Conservation (phyloP, 2,329 filamentous ascomycete genomes). For the Chaetomiaceae sp. region DNA sequence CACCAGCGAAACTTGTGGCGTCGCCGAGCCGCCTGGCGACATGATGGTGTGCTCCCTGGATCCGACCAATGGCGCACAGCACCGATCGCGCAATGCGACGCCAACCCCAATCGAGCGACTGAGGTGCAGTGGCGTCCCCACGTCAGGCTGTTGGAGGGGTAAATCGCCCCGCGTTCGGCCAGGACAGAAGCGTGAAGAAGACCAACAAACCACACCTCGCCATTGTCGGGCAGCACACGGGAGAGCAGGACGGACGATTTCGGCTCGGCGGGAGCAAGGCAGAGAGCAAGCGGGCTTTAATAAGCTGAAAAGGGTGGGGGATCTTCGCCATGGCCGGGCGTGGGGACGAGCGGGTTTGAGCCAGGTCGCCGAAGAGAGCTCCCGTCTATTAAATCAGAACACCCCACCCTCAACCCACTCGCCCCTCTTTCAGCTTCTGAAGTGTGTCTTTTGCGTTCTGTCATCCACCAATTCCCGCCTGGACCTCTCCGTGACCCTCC, state of each 20-base stretch:
- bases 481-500: no score
- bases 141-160: conserved; percentile 25
- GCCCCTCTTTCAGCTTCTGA: no score
- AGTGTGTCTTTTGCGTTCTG: no score
- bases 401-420: no score
- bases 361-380: no score
- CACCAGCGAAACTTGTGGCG: no score
- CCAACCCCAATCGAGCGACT: conserved; percentile 22
- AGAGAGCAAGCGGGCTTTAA: background rate
- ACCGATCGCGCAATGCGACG: conserved; percentile 27
- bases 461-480: no score
- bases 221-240: background rate
- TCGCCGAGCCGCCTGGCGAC: conserved; percentile 15
- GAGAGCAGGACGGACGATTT: no score
- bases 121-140: conserved; percentile 23
- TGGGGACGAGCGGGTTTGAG: background rate
- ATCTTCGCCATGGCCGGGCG: background rate
- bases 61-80: conserved; percentile 20
- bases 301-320: conserved; percentile 9
- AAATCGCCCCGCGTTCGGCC: conserved; percentile 18
- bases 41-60: conserved; percentile 18
- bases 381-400: no score
- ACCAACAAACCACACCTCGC: background rate
- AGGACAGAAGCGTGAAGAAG: conserved; percentile 2
- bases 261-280: background rate